A percentile compares a stretch with the other conserved stretches of the same genome.
Evolutionary conservation across 2,329 filamentous ascomycete genomes (phyloP).

Genomic region (Aaosphaeria pasadenensis): DNA sequence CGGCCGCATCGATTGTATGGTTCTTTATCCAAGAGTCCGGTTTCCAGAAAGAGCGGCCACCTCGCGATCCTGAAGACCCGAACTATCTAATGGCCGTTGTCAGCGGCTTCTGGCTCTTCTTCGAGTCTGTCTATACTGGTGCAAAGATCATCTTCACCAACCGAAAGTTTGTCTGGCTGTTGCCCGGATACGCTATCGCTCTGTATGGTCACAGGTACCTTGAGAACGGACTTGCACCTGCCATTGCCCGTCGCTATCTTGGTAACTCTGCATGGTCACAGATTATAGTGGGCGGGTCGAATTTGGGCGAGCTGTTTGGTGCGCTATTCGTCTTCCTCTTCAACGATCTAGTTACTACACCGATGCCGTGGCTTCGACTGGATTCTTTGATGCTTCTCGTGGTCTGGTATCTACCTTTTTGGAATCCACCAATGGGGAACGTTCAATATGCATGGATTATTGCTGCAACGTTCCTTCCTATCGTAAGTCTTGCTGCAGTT

Average conservation of each 20-base stretch:
- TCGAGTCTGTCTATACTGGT: conserved; percentile 47
- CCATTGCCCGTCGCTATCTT: conserved; percentile 47
- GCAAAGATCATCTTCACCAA: conserved; percentile 47
- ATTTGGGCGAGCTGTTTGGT: conserved; percentile 50
- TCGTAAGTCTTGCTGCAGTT: conserved; percentile 12
- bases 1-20: conserved; percentile 42
- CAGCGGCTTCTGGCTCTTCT: conserved; percentile 44
- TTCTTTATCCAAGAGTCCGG: conserved; percentile 46
- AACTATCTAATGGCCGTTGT: conserved; percentile 39
- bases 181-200: conserved; percentile 49
- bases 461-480: conserved; percentile 46
- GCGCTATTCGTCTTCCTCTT: conserved; percentile 50
- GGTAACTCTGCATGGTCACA: conserved; percentile 50
- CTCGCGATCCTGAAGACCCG: conserved; percentile 22
- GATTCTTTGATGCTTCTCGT: conserved; percentile 47
- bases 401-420: conserved; percentile 50
- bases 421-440: conserved; percentile 40
- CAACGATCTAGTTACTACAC: conserved; percentile 48
- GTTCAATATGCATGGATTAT: conserved; percentile 48
- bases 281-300: conserved; percentile 51
- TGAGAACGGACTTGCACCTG: conserved; percentile 48
- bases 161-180: conserved; percentile 50
- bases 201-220: conserved; percentile 52
- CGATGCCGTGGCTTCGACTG: conserved; percentile 51
- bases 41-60: conserved; percentile 22